Base-by-base conservation (phyloP, 768 basidiomycete genomes). In the Kwoniella sp. region DNA sequence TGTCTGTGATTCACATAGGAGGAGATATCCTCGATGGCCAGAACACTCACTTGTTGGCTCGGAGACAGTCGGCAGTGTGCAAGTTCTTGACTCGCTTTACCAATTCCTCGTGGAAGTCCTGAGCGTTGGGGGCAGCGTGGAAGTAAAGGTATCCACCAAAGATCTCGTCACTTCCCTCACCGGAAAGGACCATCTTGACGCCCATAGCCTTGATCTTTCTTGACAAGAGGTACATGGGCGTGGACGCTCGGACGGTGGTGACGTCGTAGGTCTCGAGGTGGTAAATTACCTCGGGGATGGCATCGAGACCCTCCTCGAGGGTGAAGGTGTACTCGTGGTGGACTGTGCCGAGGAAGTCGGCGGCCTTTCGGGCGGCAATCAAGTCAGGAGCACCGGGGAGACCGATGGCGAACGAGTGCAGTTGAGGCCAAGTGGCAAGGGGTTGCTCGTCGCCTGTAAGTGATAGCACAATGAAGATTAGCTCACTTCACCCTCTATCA, bases 151-250 rank as follows among this genome's bases (percentile, higher is more conserved):
- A 99, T 2, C 95, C 94, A 83, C 95, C 95, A 38, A 97, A 87
- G 67, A 98, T 93, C 82, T 99, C 96, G 73, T 99, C 96, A 68
- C 91, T 92, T 41, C 96, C 96, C 82, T 99, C 96, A 20, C 96
- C 96, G 69, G 90, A 92, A 37, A 98, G 85, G 17, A 99, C 96
- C 96, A 99, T 99, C 84, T 99, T 99, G 58, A 99, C 96, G 63
- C 96, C 96, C 91, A 93, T 97, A 3, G 96, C 95, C 83, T 98
- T 99, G 84, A 99, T 94, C 83, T 99, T 98, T 55, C 96, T 86
- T 79, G 90, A 92, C 65, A 99, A 87, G 29, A 99, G 88, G 82
- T 98, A 98, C 96, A 99, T 99, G 2, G 96, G 96, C 3, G 94
- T 97, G 74, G 90, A 92, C 9, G 96, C 96, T 54, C 96, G 89